Base-by-base conservation (phyloP, 345 rosid species). In the Eucalyptus brandiana region DNA sequence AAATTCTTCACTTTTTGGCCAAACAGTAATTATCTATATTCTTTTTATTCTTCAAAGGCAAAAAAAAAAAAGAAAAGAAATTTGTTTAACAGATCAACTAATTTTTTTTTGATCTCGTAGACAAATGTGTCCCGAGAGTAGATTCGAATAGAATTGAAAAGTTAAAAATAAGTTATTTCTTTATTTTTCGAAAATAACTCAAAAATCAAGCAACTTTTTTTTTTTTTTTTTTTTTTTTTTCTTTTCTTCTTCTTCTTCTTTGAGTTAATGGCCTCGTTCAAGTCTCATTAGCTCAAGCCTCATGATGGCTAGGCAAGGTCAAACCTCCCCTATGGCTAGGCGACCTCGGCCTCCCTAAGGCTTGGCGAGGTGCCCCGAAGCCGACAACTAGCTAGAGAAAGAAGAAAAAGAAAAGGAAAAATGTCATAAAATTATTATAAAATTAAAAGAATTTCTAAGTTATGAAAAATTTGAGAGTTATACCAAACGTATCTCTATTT, bases 301-400 rank as follows among this genome's bases (percentile, higher is more conserved):
- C 54, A 1, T 0, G 7, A 0, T 18, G 4, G 9, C 54, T 51
- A 51, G 54, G 21, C 0, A 0, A 50, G 4, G 4, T 51, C 54
- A 3, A 51, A 17, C 54, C 54, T 50, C 53, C 7, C 53, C 1
- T 15, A 17, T 51, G 54, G 54, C 8, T 51, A 3, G 56, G 23
- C 4, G 0, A 51, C 23, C 56, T 51, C 1, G 3, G 0, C 23
- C 23, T 51, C 23, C 23, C 23, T 0, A 7, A 51, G 56, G 23
- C 9, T 0, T 53, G 0, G 23, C 2, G 0, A 53, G 10, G 56
- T 53, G 9, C 56, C 56, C 2, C 1, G 0, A 50, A 3, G 54
- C 1, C 0, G 1, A 9, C 23, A 17, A 51, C 21, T 0, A 51
- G 0, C 4, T 0, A 51, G 0, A 51, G 4, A 17, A 17, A 51